A percentile compares a stretch with the other conserved stretches of the same genome.
These are phyloP conservation scores for Fusarium verrucosum DNA, from an alignment of 2,329 filamentous ascomycete genomes.

Conservation along the genomic window DNA sequence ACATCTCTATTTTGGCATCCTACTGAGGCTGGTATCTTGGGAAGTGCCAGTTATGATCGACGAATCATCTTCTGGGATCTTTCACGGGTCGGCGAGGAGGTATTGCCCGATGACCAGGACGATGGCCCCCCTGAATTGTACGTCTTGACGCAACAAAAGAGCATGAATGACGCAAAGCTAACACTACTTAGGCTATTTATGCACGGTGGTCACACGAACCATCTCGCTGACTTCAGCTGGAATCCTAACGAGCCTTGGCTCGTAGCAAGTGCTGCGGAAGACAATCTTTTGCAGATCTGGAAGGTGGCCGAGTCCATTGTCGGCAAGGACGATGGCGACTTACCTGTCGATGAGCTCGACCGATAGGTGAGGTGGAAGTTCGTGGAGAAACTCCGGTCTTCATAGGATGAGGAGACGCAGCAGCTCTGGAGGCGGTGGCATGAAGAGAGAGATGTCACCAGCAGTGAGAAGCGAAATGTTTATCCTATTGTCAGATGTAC, in stretches of 20 bases:
- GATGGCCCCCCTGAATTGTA: constrained; percentile 95
- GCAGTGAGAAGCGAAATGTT: constrained; percentile 24
- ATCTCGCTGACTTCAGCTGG: constrained; percentile 97
- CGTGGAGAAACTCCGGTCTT: constrained; percentile 45
- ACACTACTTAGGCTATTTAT: constrained; percentile 78
- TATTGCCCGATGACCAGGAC: constrained; percentile 92
- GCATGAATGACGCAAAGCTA: constrained; percentile 30
- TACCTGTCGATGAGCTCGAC: constrained; percentile 81
- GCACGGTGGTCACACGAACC: constrained; percentile 98
- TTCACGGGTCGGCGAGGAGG: constrained; percentile 90
- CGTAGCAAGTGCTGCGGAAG: constrained; percentile 93
- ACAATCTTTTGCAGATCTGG: constrained; percentile 97
- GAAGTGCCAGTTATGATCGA: constrained; percentile 91
- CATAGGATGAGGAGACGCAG: constrained; percentile 46
- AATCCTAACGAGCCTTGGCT: constrained; percentile 97
- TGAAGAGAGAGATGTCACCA: constrained; percentile 15
- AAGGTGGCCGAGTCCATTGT: constrained; percentile 86
- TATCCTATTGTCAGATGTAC: constrained; percentile 27
- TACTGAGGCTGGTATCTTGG: constrained; percentile 85
- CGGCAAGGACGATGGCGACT: constrained; percentile 77
- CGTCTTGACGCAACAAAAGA: constrained; percentile 49
- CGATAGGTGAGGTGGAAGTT: constrained; percentile 57
- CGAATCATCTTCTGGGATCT: constrained; percentile 97
- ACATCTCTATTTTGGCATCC: constrained; percentile 97
- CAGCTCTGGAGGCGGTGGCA: constrained; percentile 38